Base-by-base conservation (phyloP, 2,329 filamentous ascomycete genomes). In the Helotiales sp. region DNA sequence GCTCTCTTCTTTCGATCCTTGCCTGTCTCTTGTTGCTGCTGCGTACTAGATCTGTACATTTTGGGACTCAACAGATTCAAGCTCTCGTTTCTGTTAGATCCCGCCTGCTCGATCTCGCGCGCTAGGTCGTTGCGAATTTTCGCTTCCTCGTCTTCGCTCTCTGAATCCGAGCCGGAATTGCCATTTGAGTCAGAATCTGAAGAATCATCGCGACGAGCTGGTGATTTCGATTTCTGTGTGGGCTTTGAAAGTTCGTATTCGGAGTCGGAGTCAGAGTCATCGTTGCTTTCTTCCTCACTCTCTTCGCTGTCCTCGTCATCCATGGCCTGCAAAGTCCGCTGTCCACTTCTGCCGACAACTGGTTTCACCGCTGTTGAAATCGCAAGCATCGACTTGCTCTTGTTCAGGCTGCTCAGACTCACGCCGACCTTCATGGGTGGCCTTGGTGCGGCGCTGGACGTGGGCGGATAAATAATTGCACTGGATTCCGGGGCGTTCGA, bases 351-450 rank as follows among this genome's bases (percentile, higher is more conserved):
- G 45, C 49, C 30, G 30, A 24, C 47, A 52, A 64, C 52, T 50
- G 30, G 57, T 54, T 63, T 55, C 7, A 34, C 15, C 26, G 64
- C n/a, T 30, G 61, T 67, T 2, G 68, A 65, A 32, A 47, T 60
- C 1, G 55, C 59, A 34, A 71, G 49, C 26, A 65, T 32, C 13
- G 63, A 32, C n/a, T 64, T 70, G 54, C 64, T 64, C n/a, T 52
- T 34, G 30, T 68, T 70, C 6, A 75, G 34, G 40, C 61, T 66
- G 24, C 43, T 69, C 7, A 74, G 37, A 67, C 73, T 74, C 20
- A 71, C 71, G 20, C 73, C 73, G n/a, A 73, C 45, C 15, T 66
- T 72, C 24, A 74, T 68, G 3, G 52, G 22, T 60, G 72, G 73
- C 45, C 61, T 67, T 7, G 66, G 34, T 22, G 28, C 55, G 2